Evolutionary conservation across 495 filamentous ascomycete species (phyloP), one percentile per base, ranked within the genome.

Genomic region (Hypoxylon rickii): DNA sequence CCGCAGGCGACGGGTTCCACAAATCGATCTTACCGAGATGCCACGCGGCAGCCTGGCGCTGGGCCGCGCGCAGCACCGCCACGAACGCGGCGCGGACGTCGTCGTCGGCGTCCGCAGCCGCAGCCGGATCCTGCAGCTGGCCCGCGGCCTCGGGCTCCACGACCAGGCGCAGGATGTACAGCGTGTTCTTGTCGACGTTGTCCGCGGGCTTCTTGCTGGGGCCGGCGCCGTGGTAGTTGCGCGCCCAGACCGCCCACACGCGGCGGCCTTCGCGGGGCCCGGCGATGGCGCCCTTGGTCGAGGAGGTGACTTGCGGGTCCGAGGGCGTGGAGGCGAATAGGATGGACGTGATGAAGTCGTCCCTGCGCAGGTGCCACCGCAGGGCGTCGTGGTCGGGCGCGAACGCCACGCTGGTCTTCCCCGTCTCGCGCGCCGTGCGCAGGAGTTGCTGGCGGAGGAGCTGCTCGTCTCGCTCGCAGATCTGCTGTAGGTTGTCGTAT

Each of bases 311-410:
- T 11, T 21, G 2, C 0, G 32, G 1, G 2, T 11, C 13, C 0
- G 36, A 15, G 0, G 44, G n/a, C 2, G 34, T 5, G 7, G 40
- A 42, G n/a, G 46, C 42, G 47, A 77, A 77, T 18, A 77, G 71
- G 41, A 80, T 78, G 37, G 79, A 71, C 1, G 77, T 79, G 51
- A 92, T 87, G 66, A 90, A 96, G 32, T 95, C 89, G 74, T 97
- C 92, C 29, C 94, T 82, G 20, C 83, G 80, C 69, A 92, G 82
- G 67, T 96, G 92, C 93, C 94, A 98, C 49, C 83, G 73, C 61
- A 93, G 79, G 7, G 86, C 82, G 20, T 88, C 81, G 42, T 82
- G 73, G 53, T 91, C 83, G 1, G 94, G 94, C 31, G 88, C 51
- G 11, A 96, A 72, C 0, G 92, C 88, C 2, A 94, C 80, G 16